Conservation (phyloP, 192 early-diverging fungal genomes). For the Bifiguratus adelaidae region DNA sequence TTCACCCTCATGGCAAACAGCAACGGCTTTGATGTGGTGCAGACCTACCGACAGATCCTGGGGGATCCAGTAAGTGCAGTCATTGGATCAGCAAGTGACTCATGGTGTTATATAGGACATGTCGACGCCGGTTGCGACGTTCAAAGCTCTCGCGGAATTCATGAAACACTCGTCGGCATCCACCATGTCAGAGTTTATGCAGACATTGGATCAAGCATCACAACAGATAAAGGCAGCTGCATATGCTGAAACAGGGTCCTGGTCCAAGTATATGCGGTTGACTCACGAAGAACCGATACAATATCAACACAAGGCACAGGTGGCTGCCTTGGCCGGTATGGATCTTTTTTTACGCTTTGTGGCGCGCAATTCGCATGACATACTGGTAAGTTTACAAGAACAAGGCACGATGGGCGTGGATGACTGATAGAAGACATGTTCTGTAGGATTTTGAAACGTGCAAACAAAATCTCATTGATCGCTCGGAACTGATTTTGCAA, state of each 20-base stretch:
- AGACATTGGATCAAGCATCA: constrained; percentile 55
- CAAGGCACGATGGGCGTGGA: no score
- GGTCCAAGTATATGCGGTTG: no score
- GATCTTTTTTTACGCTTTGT: constrained; percentile 73
- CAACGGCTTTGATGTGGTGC: no score
- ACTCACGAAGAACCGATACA: neutral
- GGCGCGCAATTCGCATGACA: constrained; percentile 45
- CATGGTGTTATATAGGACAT: constrained; percentile 44
- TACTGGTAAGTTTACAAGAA: constrained; percentile 38
- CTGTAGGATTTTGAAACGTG: constrained; percentile 58
- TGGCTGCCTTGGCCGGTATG: constrained; percentile 80
- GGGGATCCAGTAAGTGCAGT: no score
- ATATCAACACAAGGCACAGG: constrained; percentile 45
- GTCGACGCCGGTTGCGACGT: constrained; percentile 66
- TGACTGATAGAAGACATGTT: no score
- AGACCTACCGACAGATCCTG: no score
- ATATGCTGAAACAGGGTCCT: neutral
- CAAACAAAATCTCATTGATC: constrained; percentile 53
- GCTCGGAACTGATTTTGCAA: constrained; percentile 62
- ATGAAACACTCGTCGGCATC: constrained; percentile 58
- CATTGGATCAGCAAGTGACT: no score
- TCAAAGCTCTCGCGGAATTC: constrained; percentile 57
- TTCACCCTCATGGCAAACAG: no score
- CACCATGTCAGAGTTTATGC: constrained; percentile 84
- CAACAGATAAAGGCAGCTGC: constrained; percentile 54